Evolutionary conservation across 495 filamentous ascomycete genomes (phyloP).

Genomic region (Barbatosphaeria neglecta): DNA sequence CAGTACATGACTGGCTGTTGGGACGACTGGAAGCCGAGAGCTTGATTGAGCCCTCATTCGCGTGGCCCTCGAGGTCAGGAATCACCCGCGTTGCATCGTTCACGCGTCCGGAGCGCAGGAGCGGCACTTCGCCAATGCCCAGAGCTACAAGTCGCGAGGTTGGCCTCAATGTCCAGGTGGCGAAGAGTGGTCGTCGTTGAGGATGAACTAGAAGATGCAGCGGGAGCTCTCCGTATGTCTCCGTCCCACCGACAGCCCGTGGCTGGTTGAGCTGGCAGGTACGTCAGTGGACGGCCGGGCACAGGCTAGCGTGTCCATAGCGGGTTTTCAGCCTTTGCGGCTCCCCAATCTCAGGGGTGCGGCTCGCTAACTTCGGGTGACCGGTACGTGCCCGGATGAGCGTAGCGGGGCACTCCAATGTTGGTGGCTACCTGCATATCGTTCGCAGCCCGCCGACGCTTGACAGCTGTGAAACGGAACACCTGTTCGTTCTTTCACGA

Average conservation of each 20-base stretch:
- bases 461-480: too few species aligned
- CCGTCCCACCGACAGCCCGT: too few species aligned
- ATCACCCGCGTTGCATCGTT: neutral
- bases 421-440: too few species aligned
- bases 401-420: neutral
- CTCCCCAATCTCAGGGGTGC: neutral
- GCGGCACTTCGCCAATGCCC: too few species aligned
- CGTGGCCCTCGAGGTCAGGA: neutral
- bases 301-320: neutral
- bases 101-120: neutral
- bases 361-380: neutral
- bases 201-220: too few species aligned
- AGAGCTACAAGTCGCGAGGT: too few species aligned
- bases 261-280: neutral
- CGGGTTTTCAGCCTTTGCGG: neutral
- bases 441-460: neutral
- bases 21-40: slow-evolving; percentile 3
- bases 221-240: too few species aligned
- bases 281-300: neutral
- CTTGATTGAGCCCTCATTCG: neutral
- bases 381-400: neutral
- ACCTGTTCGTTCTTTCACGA: too few species aligned
- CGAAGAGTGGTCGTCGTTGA: too few species aligned
- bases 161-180: too few species aligned
- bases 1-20: slow-evolving; percentile 68